These are phyloP conservation scores for Podospora comata DNA, from an alignment of 495 filamentous ascomycete genomes.

Conservation along the genomic window DNA sequence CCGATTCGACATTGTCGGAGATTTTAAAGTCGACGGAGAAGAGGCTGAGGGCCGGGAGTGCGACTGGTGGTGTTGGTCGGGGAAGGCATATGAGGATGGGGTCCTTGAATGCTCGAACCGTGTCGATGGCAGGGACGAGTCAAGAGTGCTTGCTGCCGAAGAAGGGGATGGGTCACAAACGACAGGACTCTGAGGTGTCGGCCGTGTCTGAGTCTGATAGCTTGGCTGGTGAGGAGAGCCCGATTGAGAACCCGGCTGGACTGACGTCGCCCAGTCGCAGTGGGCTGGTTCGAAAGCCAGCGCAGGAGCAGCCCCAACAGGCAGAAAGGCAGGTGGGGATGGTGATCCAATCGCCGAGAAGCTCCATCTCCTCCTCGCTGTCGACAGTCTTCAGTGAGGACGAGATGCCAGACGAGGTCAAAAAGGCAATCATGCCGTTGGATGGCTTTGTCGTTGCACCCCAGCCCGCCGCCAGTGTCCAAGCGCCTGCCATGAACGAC, in stretches of 20 bases:
- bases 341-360: slow-evolving; percentile 29
- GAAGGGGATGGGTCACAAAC: slow-evolving; percentile 19
- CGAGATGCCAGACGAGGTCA: slow-evolving; percentile 31
- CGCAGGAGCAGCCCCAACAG: slow-evolving; percentile 15
- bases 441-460: slow-evolving; percentile 16
- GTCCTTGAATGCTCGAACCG: not conserved
- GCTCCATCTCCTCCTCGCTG: slow-evolving; percentile 40
- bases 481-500: slow-evolving; percentile 15
- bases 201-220: slow-evolving; percentile 38
- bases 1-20: slow-evolving; percentile 41
- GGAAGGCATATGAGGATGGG: slow-evolving; percentile 5
- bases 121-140: not conserved
- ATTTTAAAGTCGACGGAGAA: slow-evolving; percentile 45
- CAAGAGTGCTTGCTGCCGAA: slow-evolving; percentile 9
- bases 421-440: slow-evolving; percentile 16
- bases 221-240: slow-evolving; percentile 23
- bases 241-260: slow-evolving; percentile 12
- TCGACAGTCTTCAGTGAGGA: slow-evolving; percentile 48
- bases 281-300: not conserved
- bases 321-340: slow-evolving; percentile 12
- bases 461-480: slow-evolving; percentile 14
- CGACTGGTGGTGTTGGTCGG: not conserved
- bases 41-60: slow-evolving; percentile 37
- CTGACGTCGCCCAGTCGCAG: slow-evolving; percentile 30
- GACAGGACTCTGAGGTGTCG: slow-evolving; percentile 34